Conservation (phyloP, 768 basidiomycete genomes). For the Panaeolus cyanescens region DNA sequence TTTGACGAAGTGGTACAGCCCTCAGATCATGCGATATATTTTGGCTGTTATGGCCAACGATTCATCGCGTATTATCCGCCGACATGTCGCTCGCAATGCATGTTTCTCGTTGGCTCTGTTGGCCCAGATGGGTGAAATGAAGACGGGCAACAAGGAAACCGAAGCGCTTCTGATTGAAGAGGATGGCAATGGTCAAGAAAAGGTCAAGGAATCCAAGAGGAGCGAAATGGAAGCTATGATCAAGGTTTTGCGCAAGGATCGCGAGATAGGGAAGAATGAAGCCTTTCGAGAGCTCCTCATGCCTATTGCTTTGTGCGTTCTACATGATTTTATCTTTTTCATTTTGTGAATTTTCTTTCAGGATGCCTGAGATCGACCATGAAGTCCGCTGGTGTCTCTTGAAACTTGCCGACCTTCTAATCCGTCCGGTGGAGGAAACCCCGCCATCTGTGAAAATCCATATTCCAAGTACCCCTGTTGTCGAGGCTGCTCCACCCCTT, state of each 20-base stretch:
- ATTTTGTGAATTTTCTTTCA: slow-evolving; percentile 27
- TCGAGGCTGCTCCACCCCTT: slow-evolving; percentile 58
- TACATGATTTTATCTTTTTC: slow-evolving; percentile 22
- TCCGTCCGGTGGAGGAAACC: slow-evolving; percentile 80
- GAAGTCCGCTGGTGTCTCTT: slow-evolving; percentile 91
- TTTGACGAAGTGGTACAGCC: slow-evolving; percentile 85
- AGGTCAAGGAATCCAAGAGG: slow-evolving; percentile 74
- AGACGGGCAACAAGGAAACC: slow-evolving; percentile 67
- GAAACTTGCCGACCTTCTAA: slow-evolving; percentile 88
- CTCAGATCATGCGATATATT: slow-evolving; percentile 84
- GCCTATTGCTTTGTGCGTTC: slow-evolving; percentile 73
- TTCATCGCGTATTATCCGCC: slow-evolving; percentile 76
- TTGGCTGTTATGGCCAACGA: slow-evolving; percentile 87
- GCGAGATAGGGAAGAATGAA: slow-evolving; percentile 82
- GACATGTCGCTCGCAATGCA: slow-evolving; percentile 84
- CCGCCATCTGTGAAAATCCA: slow-evolving; percentile 87
- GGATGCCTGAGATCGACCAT: slow-evolving; percentile 76
- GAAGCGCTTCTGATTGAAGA: slow-evolving; percentile 86
- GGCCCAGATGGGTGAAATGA: slow-evolving; percentile 91
- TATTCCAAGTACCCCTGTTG: slow-evolving; percentile 70
- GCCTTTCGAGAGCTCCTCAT: slow-evolving; percentile 78
- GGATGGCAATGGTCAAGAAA: slow-evolving; percentile 73
- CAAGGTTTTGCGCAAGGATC: slow-evolving; percentile 85
- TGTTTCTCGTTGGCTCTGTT: slow-evolving; percentile 87
- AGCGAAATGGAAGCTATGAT: slow-evolving; percentile 85